Percentiles rank a stretch among this genome's conserved stretches.
Evolutionary conservation across 2,329 filamentous ascomycete genomes (phyloP).

Genomic region (Niveomyces coronatus): DNA sequence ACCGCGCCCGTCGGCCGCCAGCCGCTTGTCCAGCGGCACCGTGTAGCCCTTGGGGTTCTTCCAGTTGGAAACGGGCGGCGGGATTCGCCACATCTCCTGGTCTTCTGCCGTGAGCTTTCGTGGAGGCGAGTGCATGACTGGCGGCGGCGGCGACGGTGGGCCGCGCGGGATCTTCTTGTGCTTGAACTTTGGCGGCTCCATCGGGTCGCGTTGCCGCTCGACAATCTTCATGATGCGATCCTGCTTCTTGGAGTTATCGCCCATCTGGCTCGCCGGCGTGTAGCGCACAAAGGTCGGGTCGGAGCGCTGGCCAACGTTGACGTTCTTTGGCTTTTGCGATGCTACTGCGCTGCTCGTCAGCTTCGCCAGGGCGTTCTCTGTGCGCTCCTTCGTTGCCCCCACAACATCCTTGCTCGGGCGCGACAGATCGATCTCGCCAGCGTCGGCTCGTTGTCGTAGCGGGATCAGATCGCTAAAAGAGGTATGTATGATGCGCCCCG

Average conservation of each 20-base stretch:
- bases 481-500: constrained; percentile 77
- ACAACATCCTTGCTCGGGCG: constrained; percentile 80
- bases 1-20: constrained; percentile 86
- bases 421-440: constrained; percentile 80
- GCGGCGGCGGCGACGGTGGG: constrained; percentile 83
- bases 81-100: constrained; percentile 88
- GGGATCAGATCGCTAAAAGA: constrained; percentile 97
- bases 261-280: constrained; percentile 95
- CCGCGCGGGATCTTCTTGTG: constrained; percentile 96
- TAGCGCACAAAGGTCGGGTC: constrained; percentile 93
- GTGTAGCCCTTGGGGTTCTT: constrained; percentile 99
- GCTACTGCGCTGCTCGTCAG: constrained; percentile 79
- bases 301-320: constrained; percentile 68
- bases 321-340: constrained; percentile 91
- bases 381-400: constrained; percentile 73
- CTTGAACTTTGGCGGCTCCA: constrained; percentile 98
- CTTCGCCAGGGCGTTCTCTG: constrained; percentile 72
- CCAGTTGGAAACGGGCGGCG: constrained; percentile 90
- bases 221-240: constrained; percentile 99
- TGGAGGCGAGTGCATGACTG: constrained; percentile 89
- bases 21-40: constrained; percentile 85
- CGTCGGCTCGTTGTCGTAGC: constrained; percentile 81
- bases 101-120: constrained; percentile 93
- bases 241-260: constrained; percentile 72
- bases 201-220: constrained; percentile 82